A percentile compares a stretch with the other conserved stretches of the same genome.
These are phyloP conservation scores for Iris macrosiphon DNA, from an alignment of 106 monocot species.

Conservation along the genomic window DNA sequence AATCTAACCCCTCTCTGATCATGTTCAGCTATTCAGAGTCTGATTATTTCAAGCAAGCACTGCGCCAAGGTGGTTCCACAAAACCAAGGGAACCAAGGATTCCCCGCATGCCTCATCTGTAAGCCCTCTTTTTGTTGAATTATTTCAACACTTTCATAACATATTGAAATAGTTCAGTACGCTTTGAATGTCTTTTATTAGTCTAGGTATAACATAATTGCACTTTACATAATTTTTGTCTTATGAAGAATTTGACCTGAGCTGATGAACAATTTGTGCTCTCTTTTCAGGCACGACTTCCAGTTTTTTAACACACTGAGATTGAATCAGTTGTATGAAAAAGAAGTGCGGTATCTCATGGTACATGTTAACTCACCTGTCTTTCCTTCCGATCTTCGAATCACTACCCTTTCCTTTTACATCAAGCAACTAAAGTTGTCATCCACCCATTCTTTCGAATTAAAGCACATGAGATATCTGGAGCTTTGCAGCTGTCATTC, in stretches of 20 bases:
- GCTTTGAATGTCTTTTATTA: neutral
- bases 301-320: conserved; percentile 73
- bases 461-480: no score
- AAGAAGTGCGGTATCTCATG: conserved; percentile 62
- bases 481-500: no score
- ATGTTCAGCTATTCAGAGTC: conserved; percentile 65
- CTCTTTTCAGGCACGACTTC: conserved; percentile 54
- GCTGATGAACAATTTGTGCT: neutral
- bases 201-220: neutral
- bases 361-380: conserved; percentile 3
- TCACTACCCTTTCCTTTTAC: no score
- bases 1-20: neutral
- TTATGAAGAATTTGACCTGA: neutral
- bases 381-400: neutral
- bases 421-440: no score
- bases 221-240: neutral
- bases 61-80: conserved; percentile 54
- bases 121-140: neutral
- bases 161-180: neutral
- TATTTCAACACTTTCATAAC: neutral
- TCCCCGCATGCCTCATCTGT: conserved; percentile 72
- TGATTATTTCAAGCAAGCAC: conserved; percentile 68
- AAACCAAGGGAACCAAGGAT: conserved; percentile 61
- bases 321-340: conserved; percentile 56
- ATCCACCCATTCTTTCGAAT: no score